phyloP scores from a whole-genome alignment of 345 rosid species.

The Schrenkiella parvula region DNA sequence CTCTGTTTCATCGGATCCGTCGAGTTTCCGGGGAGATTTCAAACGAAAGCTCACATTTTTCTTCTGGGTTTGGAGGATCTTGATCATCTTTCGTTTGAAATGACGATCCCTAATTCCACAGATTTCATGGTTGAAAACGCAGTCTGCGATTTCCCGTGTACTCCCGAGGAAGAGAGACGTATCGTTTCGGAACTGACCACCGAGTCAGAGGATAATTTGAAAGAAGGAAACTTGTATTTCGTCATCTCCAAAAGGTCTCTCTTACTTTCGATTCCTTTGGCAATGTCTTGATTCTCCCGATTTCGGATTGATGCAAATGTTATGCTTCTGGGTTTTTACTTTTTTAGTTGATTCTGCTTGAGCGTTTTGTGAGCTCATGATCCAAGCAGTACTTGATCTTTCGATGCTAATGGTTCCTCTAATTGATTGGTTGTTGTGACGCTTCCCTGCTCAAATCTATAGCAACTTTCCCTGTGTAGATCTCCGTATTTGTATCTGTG shows the following conservation, averaged over 20 bases:
- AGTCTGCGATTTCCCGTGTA: constrained; percentile 56
- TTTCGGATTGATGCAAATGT: neutral
- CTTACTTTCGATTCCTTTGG: neutral
- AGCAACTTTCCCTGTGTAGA: neutral
- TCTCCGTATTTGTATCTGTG: neutral
- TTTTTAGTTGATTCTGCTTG: neutral
- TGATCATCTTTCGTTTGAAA: constrained; percentile 14
- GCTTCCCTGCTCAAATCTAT: neutral
- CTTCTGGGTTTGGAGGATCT: constrained; percentile 20
- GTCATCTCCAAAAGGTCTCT: constrained; percentile 62
- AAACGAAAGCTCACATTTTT: neutral
- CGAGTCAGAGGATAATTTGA: constrained; percentile 58
- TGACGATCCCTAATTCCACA: constrained; percentile 56
- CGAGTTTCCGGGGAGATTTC: neutral
- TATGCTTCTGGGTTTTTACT: neutral
- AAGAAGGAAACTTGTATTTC: constrained; percentile 74
- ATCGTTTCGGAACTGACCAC: constrained; percentile 48
- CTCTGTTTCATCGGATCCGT: constrained; percentile 1
- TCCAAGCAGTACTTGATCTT: neutral
- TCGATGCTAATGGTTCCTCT: neutral
- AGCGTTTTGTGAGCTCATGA: constrained; percentile 3
- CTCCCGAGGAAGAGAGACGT: constrained; percentile 72
- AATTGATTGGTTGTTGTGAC: neutral
- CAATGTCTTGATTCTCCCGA: neutral
- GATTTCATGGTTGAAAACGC: constrained; percentile 60